Conservation (phyloP, 371 early-diverging fungal species). For the Chytridiales sp. region DNA sequence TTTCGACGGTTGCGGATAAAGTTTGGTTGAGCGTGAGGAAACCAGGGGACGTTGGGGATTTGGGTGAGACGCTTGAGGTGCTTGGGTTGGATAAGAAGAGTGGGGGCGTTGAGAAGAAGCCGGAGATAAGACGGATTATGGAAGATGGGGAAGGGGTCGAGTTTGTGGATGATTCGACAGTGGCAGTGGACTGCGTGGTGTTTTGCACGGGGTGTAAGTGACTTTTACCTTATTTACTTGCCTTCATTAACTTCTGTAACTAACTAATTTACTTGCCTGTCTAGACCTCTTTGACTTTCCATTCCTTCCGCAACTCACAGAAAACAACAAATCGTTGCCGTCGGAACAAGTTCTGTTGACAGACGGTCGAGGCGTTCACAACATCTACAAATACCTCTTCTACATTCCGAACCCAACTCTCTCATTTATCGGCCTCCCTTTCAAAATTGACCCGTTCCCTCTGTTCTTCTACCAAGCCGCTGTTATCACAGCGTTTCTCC, state of each 20-base stretch:
- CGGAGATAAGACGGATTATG: slow-evolving; percentile 3
- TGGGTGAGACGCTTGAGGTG: slow-evolving; percentile 19
- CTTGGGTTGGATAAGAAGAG: slow-evolving; percentile 17
- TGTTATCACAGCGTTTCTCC: neutral
- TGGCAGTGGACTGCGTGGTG: slow-evolving; percentile 47
- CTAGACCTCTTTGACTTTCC: slow-evolving; percentile 54
- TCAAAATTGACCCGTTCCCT: slow-evolving; percentile 57
- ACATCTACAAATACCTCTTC: slow-evolving; percentile 52
- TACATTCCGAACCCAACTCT: slow-evolving; percentile 56
- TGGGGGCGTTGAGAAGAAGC: neutral
- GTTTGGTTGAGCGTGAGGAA: slow-evolving; percentile 52
- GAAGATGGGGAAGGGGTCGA: slow-evolving; percentile 24
- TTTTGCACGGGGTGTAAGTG: slow-evolving; percentile 57
- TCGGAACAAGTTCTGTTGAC: slow-evolving; percentile 27
- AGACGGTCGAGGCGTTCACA: slow-evolving; percentile 48
- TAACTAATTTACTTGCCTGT: slow-evolving; percentile 22
- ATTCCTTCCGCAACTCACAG: slow-evolving; percentile 43
- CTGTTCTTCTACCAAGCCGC: slow-evolving; percentile 52
- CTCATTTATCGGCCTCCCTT: slow-evolving; percentile 58
- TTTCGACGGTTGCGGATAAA: slow-evolving; percentile 34
- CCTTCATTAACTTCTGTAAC: neutral
- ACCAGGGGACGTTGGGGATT: slow-evolving; percentile 25
- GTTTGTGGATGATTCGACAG: slow-evolving; percentile 44
- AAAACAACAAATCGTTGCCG: slow-evolving; percentile 16
- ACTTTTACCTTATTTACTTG: neutral